Evolutionary conservation across 257 asterid genomes (phyloP), one percentile per base, ranked within the genome.

Genomic region (Misopates orontium): DNA sequence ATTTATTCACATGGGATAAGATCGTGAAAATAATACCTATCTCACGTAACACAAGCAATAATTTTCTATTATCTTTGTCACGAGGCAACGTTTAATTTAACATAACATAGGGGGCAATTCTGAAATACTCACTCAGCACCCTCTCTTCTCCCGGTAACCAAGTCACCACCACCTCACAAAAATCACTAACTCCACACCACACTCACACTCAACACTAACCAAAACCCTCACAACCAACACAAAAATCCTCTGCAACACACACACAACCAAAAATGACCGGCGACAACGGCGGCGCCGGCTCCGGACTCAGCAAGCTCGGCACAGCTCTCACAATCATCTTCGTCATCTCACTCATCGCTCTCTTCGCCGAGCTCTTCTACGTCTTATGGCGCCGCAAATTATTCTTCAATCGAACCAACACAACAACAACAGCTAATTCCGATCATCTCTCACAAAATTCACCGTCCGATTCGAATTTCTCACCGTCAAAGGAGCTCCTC

Each of bases 301-400:
- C n/a, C n/a, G n/a, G n/a, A n/a, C 36, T 79, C 9, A 87, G 79
- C 82, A 72, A 78, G 58, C 69, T 81, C 18, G 88, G 81, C n/a
- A 36, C 61, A 0, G 74, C 75, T 3, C 85, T 88, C 22, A 52
- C 77, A 8, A 25, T 85, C 47, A 44, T 88, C 40, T 85, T 88
- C 56, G 77, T 67, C 0, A 25, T 80, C 78, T 70, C 86, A 17
- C 64, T 85, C 15, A 64, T 59, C 28, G 77, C 82, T 19, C 80
- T 87, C 57, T 19, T 82, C 39, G 64, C 77, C 40, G 80, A 80
- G 67, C 56, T 83, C 67, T 55, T 81, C 55, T 82, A 79, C 63
- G 73, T 78, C 14, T 41, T 75, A 13, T 78, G 87, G 87, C 89
- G 87, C 45, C 95, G 91, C 79, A 84, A 83, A n/a, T 32, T 50